A percentile compares a stretch with the other conserved stretches of the same genome.
Conservation (phyloP, 2,329 filamentous ascomycete genomes). For the Fusarium praegraminearum region DNA sequence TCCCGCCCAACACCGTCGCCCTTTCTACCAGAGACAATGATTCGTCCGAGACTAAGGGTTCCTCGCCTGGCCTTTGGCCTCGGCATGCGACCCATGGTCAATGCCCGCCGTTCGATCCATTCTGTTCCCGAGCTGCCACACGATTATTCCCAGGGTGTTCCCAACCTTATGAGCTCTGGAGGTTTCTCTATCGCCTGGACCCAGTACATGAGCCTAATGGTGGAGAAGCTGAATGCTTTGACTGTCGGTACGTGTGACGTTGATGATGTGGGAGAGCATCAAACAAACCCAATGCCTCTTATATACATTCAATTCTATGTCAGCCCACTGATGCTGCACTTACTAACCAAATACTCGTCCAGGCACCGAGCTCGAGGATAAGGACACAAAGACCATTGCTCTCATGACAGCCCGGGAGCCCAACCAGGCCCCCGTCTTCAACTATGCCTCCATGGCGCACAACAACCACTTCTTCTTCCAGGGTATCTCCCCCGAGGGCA, state of each 20-base stretch:
- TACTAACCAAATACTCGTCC: conserved; percentile 28
- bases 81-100: conserved; percentile 52
- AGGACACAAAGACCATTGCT: conserved; percentile 74
- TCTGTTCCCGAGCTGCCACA: conserved; percentile 61
- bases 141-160: conserved; percentile 66
- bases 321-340: neutral
- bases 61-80: conserved; percentile 57
- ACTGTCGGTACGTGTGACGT: conserved; percentile 71
- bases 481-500: conserved; percentile 58
- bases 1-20: conserved; percentile 5
- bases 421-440: conserved; percentile 83
- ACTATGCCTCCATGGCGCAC: conserved; percentile 95
- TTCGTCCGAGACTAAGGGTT: conserved; percentile 67
- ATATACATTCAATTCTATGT: neutral
- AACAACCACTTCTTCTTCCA: conserved; percentile 91
- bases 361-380: conserved; percentile 75
- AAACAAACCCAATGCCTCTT: conserved; percentile 18
- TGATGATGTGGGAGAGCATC: neutral
- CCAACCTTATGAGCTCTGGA: conserved; percentile 75
- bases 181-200: conserved; percentile 84
- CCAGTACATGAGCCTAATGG: conserved; percentile 80
- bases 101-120: conserved; percentile 59
- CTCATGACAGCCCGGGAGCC: conserved; percentile 84
- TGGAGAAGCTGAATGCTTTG: conserved; percentile 80
- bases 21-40: conserved; percentile 52